These are phyloP conservation scores for Leucogyrophana mollusca DNA, from an alignment of 768 basidiomycete species.

Conservation along the genomic window DNA sequence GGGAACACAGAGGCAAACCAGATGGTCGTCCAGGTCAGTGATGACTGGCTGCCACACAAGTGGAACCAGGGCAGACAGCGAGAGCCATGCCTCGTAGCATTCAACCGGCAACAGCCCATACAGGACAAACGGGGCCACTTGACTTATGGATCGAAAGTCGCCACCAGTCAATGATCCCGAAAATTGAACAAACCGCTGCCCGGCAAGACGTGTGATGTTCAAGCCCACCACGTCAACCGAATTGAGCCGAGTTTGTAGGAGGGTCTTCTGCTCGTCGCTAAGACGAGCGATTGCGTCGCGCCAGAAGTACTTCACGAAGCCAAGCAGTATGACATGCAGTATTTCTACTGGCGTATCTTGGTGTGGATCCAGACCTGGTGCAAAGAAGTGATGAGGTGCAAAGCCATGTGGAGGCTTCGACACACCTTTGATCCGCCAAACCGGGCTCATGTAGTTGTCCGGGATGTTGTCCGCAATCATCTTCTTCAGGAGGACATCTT, in stretches of 20 bases:
- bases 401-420: background rate
- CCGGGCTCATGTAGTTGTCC: slow-evolving; percentile 29
- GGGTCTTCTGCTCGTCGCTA: slow-evolving; percentile 23
- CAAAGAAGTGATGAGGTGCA: background rate
- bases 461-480: slow-evolving; percentile 12
- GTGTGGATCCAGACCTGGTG: slow-evolving; percentile 40
- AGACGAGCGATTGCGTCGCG: slow-evolving; percentile 31
- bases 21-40: slow-evolving; percentile 26
- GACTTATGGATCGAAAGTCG: slow-evolving; percentile 21
- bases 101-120: slow-evolving; percentile 32
- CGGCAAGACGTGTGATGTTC: slow-evolving; percentile 23
- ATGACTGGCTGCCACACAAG: slow-evolving; percentile 43
- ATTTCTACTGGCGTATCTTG: slow-evolving; percentile 44
- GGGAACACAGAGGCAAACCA: slow-evolving; percentile 22
- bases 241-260: slow-evolving; percentile 24
- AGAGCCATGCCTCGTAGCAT: slow-evolving; percentile 29
- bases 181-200: slow-evolving; percentile 35
- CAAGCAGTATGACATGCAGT: slow-evolving; percentile 42
- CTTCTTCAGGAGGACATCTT: slow-evolving; percentile 11
- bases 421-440: slow-evolving; percentile 29
- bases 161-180: slow-evolving; percentile 36
- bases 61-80: slow-evolving; percentile 31
- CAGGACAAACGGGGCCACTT: slow-evolving; percentile 37
- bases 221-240: slow-evolving; percentile 34
- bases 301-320: slow-evolving; percentile 51